A percentile compares a stretch with the other conserved stretches of the same genome.
These are phyloP conservation scores for Pinus taeda DNA, from an alignment of 75 land plant genomes.

Conservation along the genomic window DNA sequence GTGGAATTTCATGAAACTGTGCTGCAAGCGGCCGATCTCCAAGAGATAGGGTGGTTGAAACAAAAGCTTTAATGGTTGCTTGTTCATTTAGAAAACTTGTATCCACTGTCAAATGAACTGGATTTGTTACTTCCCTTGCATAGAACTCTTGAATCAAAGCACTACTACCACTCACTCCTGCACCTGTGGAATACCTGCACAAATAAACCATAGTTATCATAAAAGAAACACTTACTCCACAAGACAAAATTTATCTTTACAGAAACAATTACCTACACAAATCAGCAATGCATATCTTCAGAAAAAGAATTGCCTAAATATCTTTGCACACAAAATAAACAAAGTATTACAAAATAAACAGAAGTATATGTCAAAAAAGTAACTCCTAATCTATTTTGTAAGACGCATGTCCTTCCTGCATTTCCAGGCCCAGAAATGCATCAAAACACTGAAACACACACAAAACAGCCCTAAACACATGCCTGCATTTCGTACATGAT, in stretches of 20 bases:
- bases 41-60: conserved; percentile 71
- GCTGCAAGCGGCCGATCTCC: conserved; percentile 94
- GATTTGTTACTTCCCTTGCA: conserved; percentile 77
- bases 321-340: neutral
- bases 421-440: too few species aligned
- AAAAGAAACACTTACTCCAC: too few species aligned
- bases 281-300: too few species aligned
- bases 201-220: neutral
- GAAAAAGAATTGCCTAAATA: too few species aligned
- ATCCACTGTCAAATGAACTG: conserved; percentile 91
- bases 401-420: neutral
- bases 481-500: too few species aligned
- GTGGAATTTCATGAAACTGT: conserved; percentile 94
- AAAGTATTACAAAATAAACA: neutral
- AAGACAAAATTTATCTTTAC: too few species aligned
- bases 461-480: too few species aligned
- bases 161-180: conserved; percentile 89
- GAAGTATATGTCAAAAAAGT: neutral
- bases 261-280: too few species aligned
- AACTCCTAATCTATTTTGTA: neutral
- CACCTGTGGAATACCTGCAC: conserved; percentile 92
- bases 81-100: conserved; percentile 72
- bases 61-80: conserved; percentile 75
- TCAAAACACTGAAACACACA: too few species aligned
- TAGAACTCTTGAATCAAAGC: conserved; percentile 97